Conservation (phyloP, 768 basidiomycete genomes). For the Auricularia sp. region DNA sequence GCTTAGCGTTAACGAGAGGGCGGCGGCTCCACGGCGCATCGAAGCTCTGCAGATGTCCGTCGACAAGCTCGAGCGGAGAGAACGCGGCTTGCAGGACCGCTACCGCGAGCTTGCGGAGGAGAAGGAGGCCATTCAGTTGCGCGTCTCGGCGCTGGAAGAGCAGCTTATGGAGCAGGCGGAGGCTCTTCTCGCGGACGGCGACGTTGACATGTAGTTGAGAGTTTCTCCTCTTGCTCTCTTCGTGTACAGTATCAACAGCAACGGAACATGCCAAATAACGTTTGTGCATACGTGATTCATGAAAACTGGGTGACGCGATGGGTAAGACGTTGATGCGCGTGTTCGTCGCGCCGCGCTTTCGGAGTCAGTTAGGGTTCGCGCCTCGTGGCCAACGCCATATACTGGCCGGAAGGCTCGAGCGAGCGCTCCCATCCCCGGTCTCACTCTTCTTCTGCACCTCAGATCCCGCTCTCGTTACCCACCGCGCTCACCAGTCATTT, state of each 20-base stretch:
- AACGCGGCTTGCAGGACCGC: slow-evolving; percentile 64
- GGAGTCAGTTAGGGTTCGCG: not conserved
- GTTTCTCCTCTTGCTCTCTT: not conserved
- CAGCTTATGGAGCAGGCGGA: slow-evolving; percentile 55
- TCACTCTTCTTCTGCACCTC: not conserved
- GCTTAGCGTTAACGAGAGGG: slow-evolving; percentile 61
- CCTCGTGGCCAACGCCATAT: not conserved
- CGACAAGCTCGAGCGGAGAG: slow-evolving; percentile 63
- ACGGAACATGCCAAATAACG: not conserved
- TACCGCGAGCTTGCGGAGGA: slow-evolving; percentile 79
- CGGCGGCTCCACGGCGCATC: slow-evolving; percentile 66
- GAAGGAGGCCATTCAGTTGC: slow-evolving; percentile 45
- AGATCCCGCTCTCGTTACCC: not conserved
- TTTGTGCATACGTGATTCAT: too few relatives aligned
- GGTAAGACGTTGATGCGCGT: not conserved
- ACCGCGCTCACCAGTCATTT: not conserved
- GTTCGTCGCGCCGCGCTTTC: not conserved
- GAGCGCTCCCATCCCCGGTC: not conserved
- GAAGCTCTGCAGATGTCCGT: slow-evolving; percentile 82
- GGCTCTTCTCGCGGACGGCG: not conserved
- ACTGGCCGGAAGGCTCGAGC: not conserved
- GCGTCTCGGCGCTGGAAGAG: slow-evolving; percentile 66
- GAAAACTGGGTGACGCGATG: not conserved
- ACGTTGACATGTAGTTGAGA: not conserved
- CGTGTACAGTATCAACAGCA: not conserved